Evolutionary conservation across 2,329 filamentous ascomycete genomes (phyloP), one percentile per base, ranked within the genome.

Genomic region (Neurospora sp.): DNA sequence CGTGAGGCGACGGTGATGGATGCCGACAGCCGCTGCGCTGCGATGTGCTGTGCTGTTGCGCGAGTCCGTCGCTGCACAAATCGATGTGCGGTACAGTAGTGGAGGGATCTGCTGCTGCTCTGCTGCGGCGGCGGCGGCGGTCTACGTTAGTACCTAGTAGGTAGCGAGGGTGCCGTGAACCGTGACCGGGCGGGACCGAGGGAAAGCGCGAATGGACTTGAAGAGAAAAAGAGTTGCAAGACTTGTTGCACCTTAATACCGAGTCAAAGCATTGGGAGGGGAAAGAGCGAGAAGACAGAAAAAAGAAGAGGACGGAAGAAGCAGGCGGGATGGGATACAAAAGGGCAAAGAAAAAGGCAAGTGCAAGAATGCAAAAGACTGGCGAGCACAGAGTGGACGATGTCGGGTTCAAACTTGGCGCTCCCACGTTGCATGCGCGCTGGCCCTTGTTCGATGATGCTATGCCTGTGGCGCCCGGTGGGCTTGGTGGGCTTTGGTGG

Each of bases 391-490:
- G 15, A 62, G 15, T 62, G 68, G 68, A 68, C 65, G 67, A 67
- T 52, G 68, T 71, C 69, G 57, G 69, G 52, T 62, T 66, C 69
- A 72, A 71, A 69, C 72, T 74, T 75, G 74, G 73, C 73, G 71
- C 68, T 72, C 73, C 73, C 72, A 76, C 72, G 75, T 76, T 77
- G 75, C 74, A 74, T 75, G 67, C 67, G 41, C 39, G 43, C 69
- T 52, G 65, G 66, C 70, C 73, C 73, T 73, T 67, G 74, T 71
- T 62, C 72, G 74, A 76, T 76, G 76, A 76, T 76, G 76, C 70
- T 76, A 76, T 77, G 70, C 36, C 70, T 66, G 69, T 57, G 46
- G 46, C 46, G 46, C 46, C 52, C 52, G 52, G 52, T 62, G 52
- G 52, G 52, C 52, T 62, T 62, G 52, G 52, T 57, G 52, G 52